Evolutionary conservation across 1,284 basidiomycete genomes (phyloP).

Genomic region (Kwoniella shivajii): DNA sequence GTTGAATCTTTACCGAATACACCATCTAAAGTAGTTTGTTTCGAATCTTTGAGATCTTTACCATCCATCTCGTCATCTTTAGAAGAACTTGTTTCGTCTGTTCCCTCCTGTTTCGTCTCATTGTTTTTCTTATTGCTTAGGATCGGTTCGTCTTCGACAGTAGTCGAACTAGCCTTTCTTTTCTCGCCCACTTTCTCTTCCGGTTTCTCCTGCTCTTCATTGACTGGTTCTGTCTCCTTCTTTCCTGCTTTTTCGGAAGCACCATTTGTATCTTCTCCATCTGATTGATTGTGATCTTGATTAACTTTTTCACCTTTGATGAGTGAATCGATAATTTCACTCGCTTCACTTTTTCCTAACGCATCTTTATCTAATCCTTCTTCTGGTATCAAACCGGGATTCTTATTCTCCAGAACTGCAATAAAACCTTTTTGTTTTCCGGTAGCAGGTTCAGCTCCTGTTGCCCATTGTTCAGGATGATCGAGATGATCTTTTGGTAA

Average conservation of each 20-base stretch:
- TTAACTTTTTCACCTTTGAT: constrained; percentile 27
- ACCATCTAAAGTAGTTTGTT: constrained; percentile 19
- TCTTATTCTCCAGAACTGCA: constrained; percentile 36
- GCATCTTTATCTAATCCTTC: constrained; percentile 24
- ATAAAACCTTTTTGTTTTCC: constrained; percentile 45
- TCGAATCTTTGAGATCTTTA: constrained; percentile 9
- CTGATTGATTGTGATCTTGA: neutral
- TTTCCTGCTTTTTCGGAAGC: neutral
- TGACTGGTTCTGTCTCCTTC: neutral
- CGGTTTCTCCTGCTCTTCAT: constrained; percentile 7
- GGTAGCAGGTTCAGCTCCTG: constrained; percentile 42
- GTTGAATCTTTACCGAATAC: neutral
- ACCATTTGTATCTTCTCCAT: neutral
- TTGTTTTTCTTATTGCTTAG: neutral
- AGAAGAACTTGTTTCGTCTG: neutral
- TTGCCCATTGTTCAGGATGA: constrained; percentile 47
- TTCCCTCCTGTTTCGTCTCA: neutral
- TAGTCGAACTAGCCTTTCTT: constrained; percentile 2
- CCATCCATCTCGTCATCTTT: constrained; percentile 4
- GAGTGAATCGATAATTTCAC: constrained; percentile 36
- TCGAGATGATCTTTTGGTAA: constrained; percentile 36
- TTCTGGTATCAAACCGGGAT: constrained; percentile 21
- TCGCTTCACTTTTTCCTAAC: constrained; percentile 36
- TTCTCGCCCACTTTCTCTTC: constrained; percentile 13
- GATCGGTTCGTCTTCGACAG: neutral